These are phyloP conservation scores for Staphylotrichum longicolle DNA, from an alignment of 495 filamentous ascomycete genomes.

Conservation along the genomic window DNA sequence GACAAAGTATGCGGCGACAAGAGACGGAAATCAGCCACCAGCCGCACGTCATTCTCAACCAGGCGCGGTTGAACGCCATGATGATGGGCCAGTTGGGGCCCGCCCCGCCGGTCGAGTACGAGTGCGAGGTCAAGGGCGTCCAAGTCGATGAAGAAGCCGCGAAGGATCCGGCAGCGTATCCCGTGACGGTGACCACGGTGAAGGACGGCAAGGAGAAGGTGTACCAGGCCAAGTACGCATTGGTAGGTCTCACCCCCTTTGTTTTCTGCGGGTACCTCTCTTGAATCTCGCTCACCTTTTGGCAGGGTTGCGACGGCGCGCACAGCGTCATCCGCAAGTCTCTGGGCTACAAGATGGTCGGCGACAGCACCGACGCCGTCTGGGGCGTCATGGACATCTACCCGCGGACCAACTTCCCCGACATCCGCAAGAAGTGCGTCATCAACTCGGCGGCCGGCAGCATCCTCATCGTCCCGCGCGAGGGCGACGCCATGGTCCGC, in stretches of 20 bases:
- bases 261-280: background rate
- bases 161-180: slow-evolving; percentile 47
- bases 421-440: slow-evolving; percentile 60
- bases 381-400: slow-evolving; percentile 82
- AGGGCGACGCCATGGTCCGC: slow-evolving; percentile 58
- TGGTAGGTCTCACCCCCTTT: slow-evolving; percentile 48
- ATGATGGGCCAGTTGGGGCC: slow-evolving; percentile 53
- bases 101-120: slow-evolving; percentile 58
- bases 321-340: slow-evolving; percentile 65
- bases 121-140: slow-evolving; percentile 54
- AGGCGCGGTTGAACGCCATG: slow-evolving; percentile 67
- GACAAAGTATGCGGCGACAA: slow-evolving; percentile 59
- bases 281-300: background rate
- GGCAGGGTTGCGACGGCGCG: slow-evolving; percentile 74
- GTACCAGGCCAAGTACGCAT: slow-evolving; percentile 64
- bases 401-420: slow-evolving; percentile 72
- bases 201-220: slow-evolving; percentile 51
- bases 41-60: slow-evolving; percentile 75
- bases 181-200: slow-evolving; percentile 53
- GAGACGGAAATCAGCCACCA: slow-evolving; percentile 61
- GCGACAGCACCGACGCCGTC: slow-evolving; percentile 66
- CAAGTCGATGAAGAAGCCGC: slow-evolving; percentile 47
- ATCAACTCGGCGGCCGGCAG: slow-evolving; percentile 55
- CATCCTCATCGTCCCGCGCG: slow-evolving; percentile 63
- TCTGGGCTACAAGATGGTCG: slow-evolving; percentile 68